A percentile compares a stretch with the other conserved stretches of the same genome.
These are phyloP conservation scores for Corylus heterophylla DNA, from an alignment of 306 rosid genomes.

Conservation along the genomic window DNA sequence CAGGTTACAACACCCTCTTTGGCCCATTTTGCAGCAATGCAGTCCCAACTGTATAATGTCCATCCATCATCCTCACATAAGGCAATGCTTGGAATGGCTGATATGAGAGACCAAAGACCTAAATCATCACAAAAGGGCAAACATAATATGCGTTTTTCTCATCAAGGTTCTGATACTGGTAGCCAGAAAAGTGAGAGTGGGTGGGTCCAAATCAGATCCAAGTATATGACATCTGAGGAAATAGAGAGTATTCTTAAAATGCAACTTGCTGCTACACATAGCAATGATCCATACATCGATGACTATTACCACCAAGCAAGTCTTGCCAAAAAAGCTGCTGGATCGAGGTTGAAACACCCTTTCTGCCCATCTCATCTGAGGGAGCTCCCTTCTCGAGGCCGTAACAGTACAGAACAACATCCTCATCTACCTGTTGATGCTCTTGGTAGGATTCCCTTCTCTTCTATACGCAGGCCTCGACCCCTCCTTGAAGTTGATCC, in stretches of 20 bases:
- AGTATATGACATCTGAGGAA: slow-evolving; percentile 57
- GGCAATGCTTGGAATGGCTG: slow-evolving; percentile 39
- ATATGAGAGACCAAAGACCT: slow-evolving; percentile 46
- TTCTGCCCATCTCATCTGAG: slow-evolving; percentile 56
- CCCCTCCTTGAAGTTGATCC: slow-evolving; percentile 54
- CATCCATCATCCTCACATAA: slow-evolving; percentile 39
- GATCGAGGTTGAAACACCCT: slow-evolving; percentile 44
- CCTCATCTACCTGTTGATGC: slow-evolving; percentile 50
- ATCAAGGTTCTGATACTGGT: slow-evolving; percentile 44
- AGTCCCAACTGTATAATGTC: slow-evolving; percentile 44
- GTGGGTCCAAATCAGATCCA: slow-evolving; percentile 51
- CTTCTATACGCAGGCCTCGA: slow-evolving; percentile 54
- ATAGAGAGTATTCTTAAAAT: slow-evolving; percentile 60
- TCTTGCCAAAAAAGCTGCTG: slow-evolving; percentile 42
- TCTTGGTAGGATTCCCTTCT: slow-evolving; percentile 53
- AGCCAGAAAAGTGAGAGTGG: slow-evolving; percentile 56
- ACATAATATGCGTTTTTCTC: slow-evolving; percentile 44
- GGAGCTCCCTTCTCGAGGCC: slow-evolving; percentile 50
- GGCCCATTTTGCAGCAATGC: slow-evolving; percentile 46
- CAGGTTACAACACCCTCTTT: slow-evolving; percentile 44
- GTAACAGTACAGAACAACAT: slow-evolving; percentile 45
- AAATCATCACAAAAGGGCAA: slow-evolving; percentile 49
- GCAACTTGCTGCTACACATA: slow-evolving; percentile 57
- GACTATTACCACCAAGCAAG: slow-evolving; percentile 60
- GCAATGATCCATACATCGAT: slow-evolving; percentile 54